Percentiles rank a stretch among this genome's conserved stretches.
These are phyloP conservation scores for Aspergillus affinis DNA, from an alignment of 495 filamentous ascomycete genomes.

Conservation along the genomic window DNA sequence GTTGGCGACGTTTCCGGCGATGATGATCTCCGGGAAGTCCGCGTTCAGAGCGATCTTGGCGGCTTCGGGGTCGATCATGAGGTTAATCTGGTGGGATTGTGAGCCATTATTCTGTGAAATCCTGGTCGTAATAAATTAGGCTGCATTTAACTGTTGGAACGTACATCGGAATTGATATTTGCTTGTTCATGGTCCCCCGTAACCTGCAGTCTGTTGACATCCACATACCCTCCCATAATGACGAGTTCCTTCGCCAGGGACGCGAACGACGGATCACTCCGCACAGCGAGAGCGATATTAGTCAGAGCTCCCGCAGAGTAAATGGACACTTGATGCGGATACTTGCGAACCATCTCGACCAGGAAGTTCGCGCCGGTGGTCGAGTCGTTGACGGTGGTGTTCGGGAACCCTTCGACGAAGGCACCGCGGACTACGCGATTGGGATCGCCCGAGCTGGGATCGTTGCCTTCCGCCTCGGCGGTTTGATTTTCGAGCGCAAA, in stretches of 20 bases:
- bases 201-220: conserved; percentile 38
- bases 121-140: no score
- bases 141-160: no score
- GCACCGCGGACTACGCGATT: conserved; percentile 32
- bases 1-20: conserved; percentile 43
- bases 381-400: conserved; percentile 25
- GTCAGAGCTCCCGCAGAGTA: conserved; percentile 40
- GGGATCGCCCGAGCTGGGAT: conserved; percentile 34
- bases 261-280: conserved; percentile 39
- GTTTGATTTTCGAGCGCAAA: conserved; percentile 34
- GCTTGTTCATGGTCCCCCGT: conserved; percentile 25
- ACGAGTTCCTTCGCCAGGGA: conserved; percentile 32
- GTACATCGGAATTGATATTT: conserved; percentile 36
- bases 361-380: conserved; percentile 37
- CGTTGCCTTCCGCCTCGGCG: conserved; percentile 25
- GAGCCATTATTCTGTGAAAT: no score
- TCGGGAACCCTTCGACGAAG: conserved; percentile 37
- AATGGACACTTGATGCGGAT: conserved; percentile 36
- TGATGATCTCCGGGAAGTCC: conserved; percentile 39
- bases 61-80: conserved; percentile 45
- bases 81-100: conserved; percentile 27
- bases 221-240: conserved; percentile 31
- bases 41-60: conserved; percentile 42
- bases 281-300: conserved; percentile 42
- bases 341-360: conserved; percentile 40